phyloP scores from a whole-genome alignment of 1,284 basidiomycete species.

The Ceratobasidium sp. region DNA sequence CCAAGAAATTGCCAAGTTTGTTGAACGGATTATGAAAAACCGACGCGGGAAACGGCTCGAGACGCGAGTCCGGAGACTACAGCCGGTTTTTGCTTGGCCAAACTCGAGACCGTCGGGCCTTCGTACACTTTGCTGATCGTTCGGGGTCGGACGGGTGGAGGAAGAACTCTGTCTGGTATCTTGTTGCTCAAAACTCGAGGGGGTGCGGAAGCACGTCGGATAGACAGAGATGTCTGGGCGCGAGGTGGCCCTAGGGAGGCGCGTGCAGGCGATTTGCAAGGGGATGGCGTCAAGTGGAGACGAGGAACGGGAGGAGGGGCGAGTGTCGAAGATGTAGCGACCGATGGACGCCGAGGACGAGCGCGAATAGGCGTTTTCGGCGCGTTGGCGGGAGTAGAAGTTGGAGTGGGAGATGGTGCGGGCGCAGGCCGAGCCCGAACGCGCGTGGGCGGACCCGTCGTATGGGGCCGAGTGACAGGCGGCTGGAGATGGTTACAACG shows the following conservation, averaged over 20 bases:
- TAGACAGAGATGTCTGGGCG: conserved; percentile 24
- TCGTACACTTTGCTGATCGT: conserved; percentile 42
- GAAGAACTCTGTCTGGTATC: conserved; percentile 33
- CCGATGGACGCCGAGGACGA: conserved; percentile 16
- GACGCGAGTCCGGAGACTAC: neutral
- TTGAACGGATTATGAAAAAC: neutral
- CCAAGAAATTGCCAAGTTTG: neutral
- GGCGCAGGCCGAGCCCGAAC: conserved; percentile 4
- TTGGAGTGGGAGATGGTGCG: conserved; percentile 2
- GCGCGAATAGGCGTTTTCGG: conserved; percentile 13
- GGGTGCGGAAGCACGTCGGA: conserved; percentile 13
- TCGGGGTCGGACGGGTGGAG: conserved; percentile 23
- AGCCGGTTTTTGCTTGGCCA: conserved; percentile 23
- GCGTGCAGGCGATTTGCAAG: neutral
- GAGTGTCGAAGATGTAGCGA: neutral
- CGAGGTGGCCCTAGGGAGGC: neutral
- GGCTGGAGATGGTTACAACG: conserved; percentile 2
- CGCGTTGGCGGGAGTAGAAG: neutral
- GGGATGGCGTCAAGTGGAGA: conserved; percentile 20
- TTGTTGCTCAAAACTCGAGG: conserved; percentile 16
- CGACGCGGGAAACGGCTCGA: conserved; percentile 13
- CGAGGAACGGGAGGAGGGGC: conserved; percentile 17
- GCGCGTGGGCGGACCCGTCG: conserved; percentile 1
- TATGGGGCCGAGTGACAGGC: neutral
- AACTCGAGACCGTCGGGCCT: conserved; percentile 26